These are phyloP conservation scores for Talaromyces funiculosus DNA, from an alignment of 2,329 filamentous ascomycete species.

Conservation along the genomic window DNA sequence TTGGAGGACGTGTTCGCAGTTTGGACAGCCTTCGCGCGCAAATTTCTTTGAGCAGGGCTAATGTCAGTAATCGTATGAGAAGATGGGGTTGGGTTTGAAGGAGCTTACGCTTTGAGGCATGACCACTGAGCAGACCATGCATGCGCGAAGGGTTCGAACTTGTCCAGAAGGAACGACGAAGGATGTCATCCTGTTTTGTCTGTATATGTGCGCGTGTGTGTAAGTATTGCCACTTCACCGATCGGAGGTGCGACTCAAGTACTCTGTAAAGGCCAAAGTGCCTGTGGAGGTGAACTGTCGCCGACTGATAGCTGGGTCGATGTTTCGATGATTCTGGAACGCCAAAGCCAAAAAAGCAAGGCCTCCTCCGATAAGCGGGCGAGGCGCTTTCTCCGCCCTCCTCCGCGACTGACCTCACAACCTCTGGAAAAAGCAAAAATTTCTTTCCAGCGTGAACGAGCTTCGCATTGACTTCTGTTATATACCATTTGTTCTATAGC, in stretches of 20 bases:
- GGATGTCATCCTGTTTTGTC: constrained; percentile 30
- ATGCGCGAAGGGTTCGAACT: constrained; percentile 84
- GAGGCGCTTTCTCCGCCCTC: neutral
- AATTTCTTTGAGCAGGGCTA: constrained; percentile 60
- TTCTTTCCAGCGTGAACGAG: neutral
- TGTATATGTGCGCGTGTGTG: too few species aligned
- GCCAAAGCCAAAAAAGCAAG: neutral
- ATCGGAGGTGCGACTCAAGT: neutral
- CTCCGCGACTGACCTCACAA: neutral
- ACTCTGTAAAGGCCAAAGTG: neutral
- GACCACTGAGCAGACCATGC: constrained; percentile 97
- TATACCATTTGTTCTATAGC: neutral
- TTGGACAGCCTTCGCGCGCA: constrained; percentile 81
- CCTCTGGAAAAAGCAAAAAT: neutral
- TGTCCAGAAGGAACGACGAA: constrained; percentile 69
- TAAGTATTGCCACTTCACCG: neutral
- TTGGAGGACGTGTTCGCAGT: constrained; percentile 90
- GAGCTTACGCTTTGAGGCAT: constrained; percentile 66
- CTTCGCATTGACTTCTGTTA: neutral
- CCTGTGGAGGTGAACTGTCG: neutral
- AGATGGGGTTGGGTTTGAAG: constrained; percentile 11
- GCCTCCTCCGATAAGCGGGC: constrained; percentile 7
- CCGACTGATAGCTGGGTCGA: neutral
- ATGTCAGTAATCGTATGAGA: neutral
- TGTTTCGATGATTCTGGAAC: constrained; percentile 15